Evolutionary conservation across 345 rosid genomes (phyloP).

Genomic region (Acer campestre): DNA sequence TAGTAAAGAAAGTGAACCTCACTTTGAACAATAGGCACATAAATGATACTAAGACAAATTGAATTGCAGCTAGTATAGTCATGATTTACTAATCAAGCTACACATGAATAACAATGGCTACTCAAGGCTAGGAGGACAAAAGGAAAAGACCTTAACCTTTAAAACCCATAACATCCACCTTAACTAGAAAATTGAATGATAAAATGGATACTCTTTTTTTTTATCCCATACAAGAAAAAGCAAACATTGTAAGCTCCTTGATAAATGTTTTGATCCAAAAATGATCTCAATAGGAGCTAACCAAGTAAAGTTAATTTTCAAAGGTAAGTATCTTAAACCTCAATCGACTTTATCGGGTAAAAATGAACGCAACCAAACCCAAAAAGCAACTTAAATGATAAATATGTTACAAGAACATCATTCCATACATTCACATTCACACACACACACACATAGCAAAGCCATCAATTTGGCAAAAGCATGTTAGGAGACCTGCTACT

Average conservation of each 20-base stretch:
- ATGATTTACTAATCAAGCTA: not conserved
- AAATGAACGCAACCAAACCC: not conserved
- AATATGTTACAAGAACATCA: conserved; percentile 10
- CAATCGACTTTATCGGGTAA: not conserved
- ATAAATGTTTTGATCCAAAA: not conserved
- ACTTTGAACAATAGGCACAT: not conserved
- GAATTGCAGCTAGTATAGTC: not conserved
- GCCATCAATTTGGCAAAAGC: conserved; percentile 13
- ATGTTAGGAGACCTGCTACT: conserved; percentile 1
- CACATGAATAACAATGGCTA: not conserved
- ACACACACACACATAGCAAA: not conserved
- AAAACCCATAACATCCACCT: not conserved
- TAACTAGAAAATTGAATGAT: not conserved
- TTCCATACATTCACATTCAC: not conserved
- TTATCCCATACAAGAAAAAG: not conserved
- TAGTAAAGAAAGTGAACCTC: not conserved
- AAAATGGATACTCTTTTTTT: not conserved
- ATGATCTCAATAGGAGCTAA: not conserved
- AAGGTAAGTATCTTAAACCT: not conserved
- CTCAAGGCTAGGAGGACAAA: not conserved
- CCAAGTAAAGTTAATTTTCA: too few relatives aligned
- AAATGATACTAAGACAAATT: not conserved
- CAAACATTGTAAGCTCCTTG: not conserved
- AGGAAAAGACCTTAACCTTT: conserved; percentile 3
- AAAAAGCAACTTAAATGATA: not conserved